Evolutionary conservation across 164 flowering plant species (phyloP), one percentile per base, ranked within the genome.

Genomic region (Piper betle): DNA sequence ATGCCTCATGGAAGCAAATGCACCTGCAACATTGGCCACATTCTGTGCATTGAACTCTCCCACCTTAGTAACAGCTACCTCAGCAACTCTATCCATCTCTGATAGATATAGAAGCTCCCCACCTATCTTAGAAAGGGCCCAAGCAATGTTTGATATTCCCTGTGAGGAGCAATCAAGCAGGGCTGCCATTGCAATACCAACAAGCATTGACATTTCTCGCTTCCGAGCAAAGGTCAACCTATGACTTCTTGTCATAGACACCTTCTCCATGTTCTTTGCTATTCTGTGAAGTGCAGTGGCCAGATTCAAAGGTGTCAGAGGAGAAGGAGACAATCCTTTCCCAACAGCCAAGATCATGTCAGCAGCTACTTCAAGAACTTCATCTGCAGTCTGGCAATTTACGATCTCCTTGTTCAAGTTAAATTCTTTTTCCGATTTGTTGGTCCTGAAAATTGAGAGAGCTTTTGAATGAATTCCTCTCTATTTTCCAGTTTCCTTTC

Each of bases 61-160:
- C 58, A 81, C 88, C 69, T 84, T 93, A 43, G 79, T 72, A 59
- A 81, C 55, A 9, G 97, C 95, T 52, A 93, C 91, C 78, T 90
- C 97, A 5, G 97, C 95, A 56, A 93, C 80, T 74, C 99, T 79
- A 72, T 93, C 99, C 97, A 93, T 91, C 77, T 93, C 99, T 7
- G 99, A 80, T 58, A 86, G 46, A 72, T 88, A 93, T 48, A 93
- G 86, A 62, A 86, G 76, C 67, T 90, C 91, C 16, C 99, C 97
- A 19, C 99, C 99, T 60, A 93, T 93, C 78, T 93, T 93, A 43
- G 96, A 87, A 80, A 93, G 59, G 6, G 97, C 97, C 99, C 99
- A 93, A 0, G 97, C 76, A 50, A 93, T 85, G 61, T 91, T 93
- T 2, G 99, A 88, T 55, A 93, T 66, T 17, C 96, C 97, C 75